Evolutionary conservation across 2,329 filamentous ascomycete genomes (phyloP).

Genomic region (Fusarium camptoceras): DNA sequence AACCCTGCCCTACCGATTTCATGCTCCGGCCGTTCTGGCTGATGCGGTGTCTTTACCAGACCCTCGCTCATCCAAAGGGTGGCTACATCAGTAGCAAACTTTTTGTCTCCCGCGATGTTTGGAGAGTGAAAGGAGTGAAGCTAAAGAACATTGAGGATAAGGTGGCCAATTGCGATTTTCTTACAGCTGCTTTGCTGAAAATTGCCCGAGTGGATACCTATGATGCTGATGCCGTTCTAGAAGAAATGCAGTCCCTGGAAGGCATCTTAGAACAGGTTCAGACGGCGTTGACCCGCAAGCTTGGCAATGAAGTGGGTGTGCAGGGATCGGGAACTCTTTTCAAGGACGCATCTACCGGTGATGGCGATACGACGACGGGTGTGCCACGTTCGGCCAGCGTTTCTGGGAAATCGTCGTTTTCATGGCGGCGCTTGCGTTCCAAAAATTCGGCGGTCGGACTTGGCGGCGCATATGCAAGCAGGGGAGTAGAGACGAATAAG

Average conservation of each 20-base stretch:
- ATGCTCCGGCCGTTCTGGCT: constrained; percentile 97
- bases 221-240: constrained; percentile 90
- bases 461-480: constrained; percentile 59
- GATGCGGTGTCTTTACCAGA: constrained; percentile 94
- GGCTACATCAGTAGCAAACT: constrained; percentile 92
- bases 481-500: constrained; percentile 45
- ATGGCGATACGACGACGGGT: constrained; percentile 56
- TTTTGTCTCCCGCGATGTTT: constrained; percentile 92
- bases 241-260: constrained; percentile 94
- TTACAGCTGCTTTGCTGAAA: constrained; percentile 89
- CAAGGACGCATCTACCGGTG: constrained; percentile 71
- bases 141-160: constrained; percentile 94
- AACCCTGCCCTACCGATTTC: constrained; percentile 90
- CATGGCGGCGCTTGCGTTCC: constrained; percentile 88
- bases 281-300: constrained; percentile 77
- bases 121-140: constrained; percentile 94
- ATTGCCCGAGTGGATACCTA: constrained; percentile 85
- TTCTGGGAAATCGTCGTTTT: constrained; percentile 79
- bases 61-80: constrained; percentile 88
- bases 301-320: constrained; percentile 93
- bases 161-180: constrained; percentile 87
- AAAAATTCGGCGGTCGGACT: constrained; percentile 83
- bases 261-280: constrained; percentile 88
- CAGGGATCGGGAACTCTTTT: constrained; percentile 80
- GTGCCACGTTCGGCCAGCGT: constrained; percentile 70